Percentiles rank a stretch among this genome's conserved stretches.
phyloP scores from a whole-genome alignment of 768 basidiomycete genomes.

The Lactifluus piperatus region DNA sequence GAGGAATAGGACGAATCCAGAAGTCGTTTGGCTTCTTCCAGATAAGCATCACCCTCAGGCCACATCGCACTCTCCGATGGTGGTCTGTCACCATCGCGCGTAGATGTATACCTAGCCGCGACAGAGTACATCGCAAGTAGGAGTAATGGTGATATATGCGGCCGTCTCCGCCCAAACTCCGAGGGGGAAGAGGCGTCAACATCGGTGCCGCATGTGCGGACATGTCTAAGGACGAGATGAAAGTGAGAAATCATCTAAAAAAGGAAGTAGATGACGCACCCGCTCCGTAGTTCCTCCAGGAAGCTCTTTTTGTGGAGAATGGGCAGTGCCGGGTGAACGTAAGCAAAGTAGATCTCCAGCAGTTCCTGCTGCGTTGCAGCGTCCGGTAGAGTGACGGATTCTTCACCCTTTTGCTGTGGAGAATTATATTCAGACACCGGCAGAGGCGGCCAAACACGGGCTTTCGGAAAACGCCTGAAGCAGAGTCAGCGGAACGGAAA shows the following conservation, averaged over 20 bases:
- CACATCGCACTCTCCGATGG: conserved; percentile 61
- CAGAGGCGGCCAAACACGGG: conserved; percentile 80
- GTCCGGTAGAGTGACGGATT: conserved; percentile 44
- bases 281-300: conserved; percentile 43
- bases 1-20: conserved; percentile 60
- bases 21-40: conserved; percentile 55
- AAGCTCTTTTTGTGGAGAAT: conserved; percentile 67
- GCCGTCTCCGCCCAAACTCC: conserved; percentile 34
- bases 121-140: conserved; percentile 80
- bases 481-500: conserved; percentile 18
- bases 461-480: conserved; percentile 72
- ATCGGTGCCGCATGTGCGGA: conserved; percentile 25
- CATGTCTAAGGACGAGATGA: neutral
- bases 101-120: conserved; percentile 59
- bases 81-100: conserved; percentile 24
- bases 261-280: conserved; percentile 26
- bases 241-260: neutral
- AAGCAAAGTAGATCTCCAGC: conserved; percentile 68
- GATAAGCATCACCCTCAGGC: conserved; percentile 68
- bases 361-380: conserved; percentile 54
- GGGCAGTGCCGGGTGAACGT: conserved; percentile 75
- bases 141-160: conserved; percentile 54
- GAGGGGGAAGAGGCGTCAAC: conserved; percentile 25
- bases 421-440: conserved; percentile 23
- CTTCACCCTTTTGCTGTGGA: conserved; percentile 30